A percentile compares a stretch with the other conserved stretches of the same genome.
Evolutionary conservation across 2,329 filamentous ascomycete species (phyloP).

Genomic region (Sphaerulina vaccinii): DNA sequence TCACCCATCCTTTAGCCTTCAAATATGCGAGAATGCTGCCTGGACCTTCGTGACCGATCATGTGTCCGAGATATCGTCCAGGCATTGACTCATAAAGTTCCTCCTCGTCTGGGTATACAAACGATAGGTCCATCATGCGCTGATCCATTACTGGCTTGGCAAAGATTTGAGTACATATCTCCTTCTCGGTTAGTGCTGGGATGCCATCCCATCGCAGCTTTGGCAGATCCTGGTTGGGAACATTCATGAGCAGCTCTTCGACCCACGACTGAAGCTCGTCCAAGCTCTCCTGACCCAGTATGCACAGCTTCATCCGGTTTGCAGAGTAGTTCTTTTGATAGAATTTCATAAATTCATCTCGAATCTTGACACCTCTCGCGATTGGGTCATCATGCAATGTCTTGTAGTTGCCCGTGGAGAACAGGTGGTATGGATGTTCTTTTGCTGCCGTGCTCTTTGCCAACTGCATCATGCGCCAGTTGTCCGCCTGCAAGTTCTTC

Average conservation of each 20-base stretch:
- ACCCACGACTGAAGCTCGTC: conserved; percentile 84
- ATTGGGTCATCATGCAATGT: conserved; percentile 81
- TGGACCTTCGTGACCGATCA: conserved; percentile 89
- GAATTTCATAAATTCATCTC: conserved; percentile 90
- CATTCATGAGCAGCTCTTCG: conserved; percentile 74
- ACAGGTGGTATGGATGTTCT: conserved; percentile 84
- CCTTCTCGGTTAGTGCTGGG: conserved; percentile 57
- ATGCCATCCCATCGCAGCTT: conserved; percentile 66
- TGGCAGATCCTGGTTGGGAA: conserved; percentile 77
- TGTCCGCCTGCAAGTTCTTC: conserved; percentile 91
- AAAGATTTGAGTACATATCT: conserved; percentile 71
- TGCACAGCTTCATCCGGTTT: conserved; percentile 88
- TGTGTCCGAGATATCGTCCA: conserved; percentile 79
- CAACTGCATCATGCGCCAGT: conserved; percentile 83
- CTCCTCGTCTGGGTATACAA: conserved; percentile 84
- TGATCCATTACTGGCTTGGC: conserved; percentile 91
- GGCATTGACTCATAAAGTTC: conserved; percentile 75
- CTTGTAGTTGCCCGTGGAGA: conserved; percentile 85
- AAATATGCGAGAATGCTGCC: conserved; percentile 88
- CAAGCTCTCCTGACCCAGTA: conserved; percentile 76
- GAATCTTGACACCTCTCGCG: conserved; percentile 75
- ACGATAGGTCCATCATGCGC: conserved; percentile 73
- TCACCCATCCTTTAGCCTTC: conserved; percentile 88
- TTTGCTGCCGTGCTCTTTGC: conserved; percentile 86
- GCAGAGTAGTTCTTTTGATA: conserved; percentile 87